Evolutionary conservation across 768 basidiomycete genomes (phyloP).

Genomic region (Pleurotus tuber-regium): DNA sequence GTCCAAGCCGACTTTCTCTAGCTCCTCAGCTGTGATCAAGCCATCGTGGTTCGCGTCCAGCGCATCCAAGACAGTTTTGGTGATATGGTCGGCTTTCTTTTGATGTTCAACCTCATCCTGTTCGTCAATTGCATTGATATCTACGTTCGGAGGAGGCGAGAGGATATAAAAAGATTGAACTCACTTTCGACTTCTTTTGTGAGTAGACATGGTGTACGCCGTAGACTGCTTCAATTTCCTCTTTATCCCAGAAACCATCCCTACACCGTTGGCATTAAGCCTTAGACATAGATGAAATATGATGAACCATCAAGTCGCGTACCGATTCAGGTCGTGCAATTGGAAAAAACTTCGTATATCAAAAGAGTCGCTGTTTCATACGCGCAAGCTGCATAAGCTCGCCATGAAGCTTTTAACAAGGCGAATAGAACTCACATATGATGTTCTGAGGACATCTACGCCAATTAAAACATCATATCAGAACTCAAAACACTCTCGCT

Average conservation of each 20-base stretch:
- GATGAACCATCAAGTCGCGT: no score
- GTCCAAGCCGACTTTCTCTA: constrained; percentile 66
- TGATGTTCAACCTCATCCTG: constrained; percentile 79
- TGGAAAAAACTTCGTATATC: constrained; percentile 90
- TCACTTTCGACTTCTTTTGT: constrained; percentile 74
- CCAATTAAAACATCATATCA: constrained; percentile 16
- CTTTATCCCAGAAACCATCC: constrained; percentile 78
- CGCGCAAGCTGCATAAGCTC: constrained; percentile 11
- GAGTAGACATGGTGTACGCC: constrained; percentile 93
- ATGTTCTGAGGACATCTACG: constrained; percentile 86
- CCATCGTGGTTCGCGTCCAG: constrained; percentile 81
- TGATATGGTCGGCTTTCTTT: constrained; percentile 78
- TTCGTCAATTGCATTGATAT: not conserved
- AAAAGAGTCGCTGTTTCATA: constrained; percentile 66
- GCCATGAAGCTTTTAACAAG: not conserved
- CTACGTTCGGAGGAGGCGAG: not conserved
- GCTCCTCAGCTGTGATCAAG: constrained; percentile 64
- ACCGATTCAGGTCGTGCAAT: constrained; percentile 90
- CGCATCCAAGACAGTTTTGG: constrained; percentile 60
- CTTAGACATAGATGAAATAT: no score
- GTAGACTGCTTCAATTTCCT: constrained; percentile 94
- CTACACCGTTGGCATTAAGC: no score
- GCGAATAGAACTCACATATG: constrained; percentile 57
- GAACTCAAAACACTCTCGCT: constrained; percentile 12
- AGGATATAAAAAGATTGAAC: not conserved